Evolutionary conservation across 2,329 filamentous ascomycete genomes (phyloP).

Genomic region (Epichloe coenophiala): DNA sequence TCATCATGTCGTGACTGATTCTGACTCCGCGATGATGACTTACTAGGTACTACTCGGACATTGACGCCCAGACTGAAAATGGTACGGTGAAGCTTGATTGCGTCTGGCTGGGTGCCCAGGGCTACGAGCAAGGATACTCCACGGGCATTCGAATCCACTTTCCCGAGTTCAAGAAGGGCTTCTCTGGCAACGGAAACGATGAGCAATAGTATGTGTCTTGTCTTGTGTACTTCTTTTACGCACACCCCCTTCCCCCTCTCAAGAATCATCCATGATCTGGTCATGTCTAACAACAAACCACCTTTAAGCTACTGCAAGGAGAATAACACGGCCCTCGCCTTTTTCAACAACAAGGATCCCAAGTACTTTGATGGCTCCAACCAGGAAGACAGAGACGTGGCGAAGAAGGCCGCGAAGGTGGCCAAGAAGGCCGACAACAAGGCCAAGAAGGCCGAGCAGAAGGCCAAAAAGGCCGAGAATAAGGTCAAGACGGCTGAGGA

Average conservation of each 20-base stretch:
- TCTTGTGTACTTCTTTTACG: not conserved
- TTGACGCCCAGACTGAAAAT: not conserved
- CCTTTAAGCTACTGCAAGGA: not conserved
- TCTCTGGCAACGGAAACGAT: not conserved
- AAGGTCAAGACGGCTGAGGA: too few species aligned
- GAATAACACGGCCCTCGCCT: not conserved
- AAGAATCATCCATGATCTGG: too few species aligned
- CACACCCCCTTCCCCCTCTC: too few species aligned
- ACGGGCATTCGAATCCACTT: conserved; percentile 3
- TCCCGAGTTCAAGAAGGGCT: not conserved
- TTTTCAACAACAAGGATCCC: not conserved
- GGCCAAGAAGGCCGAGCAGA: not conserved
- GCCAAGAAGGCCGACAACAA: not conserved
- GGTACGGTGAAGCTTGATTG: conserved; percentile 1
- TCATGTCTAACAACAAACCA: not conserved
- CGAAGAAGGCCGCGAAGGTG: not conserved
- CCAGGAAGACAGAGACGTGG: not conserved
- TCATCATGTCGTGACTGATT: too few species aligned
- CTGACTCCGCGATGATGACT: too few species aligned
- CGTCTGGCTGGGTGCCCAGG: not conserved
- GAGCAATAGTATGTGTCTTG: not conserved
- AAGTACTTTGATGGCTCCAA: not conserved
- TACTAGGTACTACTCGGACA: conserved; percentile 4
- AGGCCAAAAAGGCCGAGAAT: not conserved
- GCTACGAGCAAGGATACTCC: not conserved